Conservation (phyloP, 1,284 basidiomycete genomes). For the Malassezia japonica region DNA sequence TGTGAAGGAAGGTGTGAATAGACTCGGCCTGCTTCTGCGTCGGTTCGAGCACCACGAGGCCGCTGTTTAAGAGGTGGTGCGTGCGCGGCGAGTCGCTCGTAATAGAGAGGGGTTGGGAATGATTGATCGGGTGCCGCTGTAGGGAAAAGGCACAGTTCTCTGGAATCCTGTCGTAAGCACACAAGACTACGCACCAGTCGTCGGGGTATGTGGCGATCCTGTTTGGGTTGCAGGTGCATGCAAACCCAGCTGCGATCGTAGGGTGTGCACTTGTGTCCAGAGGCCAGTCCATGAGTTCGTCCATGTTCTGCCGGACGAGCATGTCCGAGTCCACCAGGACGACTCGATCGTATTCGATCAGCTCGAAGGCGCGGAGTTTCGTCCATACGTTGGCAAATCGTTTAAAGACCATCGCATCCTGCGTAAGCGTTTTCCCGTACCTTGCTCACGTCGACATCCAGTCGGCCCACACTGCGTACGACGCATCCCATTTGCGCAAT, state of each 20-base stretch:
- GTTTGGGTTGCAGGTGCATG: slow-evolving; percentile 85
- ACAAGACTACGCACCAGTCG: slow-evolving; percentile 62
- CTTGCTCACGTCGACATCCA: not conserved
- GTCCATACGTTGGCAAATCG: slow-evolving; percentile 45
- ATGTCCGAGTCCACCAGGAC: slow-evolving; percentile 85
- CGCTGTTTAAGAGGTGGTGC: slow-evolving; percentile 72
- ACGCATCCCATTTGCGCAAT: slow-evolving; percentile 2
- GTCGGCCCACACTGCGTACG: slow-evolving; percentile 2
- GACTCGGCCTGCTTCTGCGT: slow-evolving; percentile 19
- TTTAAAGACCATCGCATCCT: slow-evolving; percentile 13
- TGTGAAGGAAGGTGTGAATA: slow-evolving; percentile 52
- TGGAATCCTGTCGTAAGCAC: slow-evolving; percentile 60
- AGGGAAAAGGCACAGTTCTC: slow-evolving; percentile 75
- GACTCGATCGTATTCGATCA: slow-evolving; percentile 56
- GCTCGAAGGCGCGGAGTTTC: slow-evolving; percentile 40
- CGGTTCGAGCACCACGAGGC: slow-evolving; percentile 76
- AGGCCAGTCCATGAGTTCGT: slow-evolving; percentile 59
- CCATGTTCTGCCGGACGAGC: slow-evolving; percentile 77
- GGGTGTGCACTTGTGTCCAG: slow-evolving; percentile 33
- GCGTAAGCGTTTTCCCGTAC: not conserved
- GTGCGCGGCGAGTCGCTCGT: slow-evolving; percentile 59
- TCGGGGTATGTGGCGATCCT: slow-evolving; percentile 70
- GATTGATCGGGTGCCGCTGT: slow-evolving; percentile 47
- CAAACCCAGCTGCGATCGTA: slow-evolving; percentile 71
- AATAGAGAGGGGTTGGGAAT: slow-evolving; percentile 37